Evolutionary conservation across 352 stramenopile genomes (phyloP), one percentile per base, ranked within the genome.

Genomic region (Pelagophyceae sp.): DNA sequence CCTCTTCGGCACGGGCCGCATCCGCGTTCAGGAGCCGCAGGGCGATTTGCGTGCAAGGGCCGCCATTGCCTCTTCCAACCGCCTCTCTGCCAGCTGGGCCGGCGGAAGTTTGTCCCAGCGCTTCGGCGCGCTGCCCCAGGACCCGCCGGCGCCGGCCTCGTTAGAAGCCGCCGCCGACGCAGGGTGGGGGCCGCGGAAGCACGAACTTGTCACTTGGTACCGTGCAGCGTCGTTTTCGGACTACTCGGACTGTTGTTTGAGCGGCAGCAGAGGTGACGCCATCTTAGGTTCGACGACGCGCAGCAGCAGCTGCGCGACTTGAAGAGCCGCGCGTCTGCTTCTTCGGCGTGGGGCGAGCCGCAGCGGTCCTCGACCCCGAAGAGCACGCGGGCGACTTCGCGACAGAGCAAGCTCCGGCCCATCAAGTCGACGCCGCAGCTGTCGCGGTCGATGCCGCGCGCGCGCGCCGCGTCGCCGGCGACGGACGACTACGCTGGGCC

Each of bases 151-250:
- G 58, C 58, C 58, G 23, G 58, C 29, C 5, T n/a, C n/a, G n/a
- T n/a, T n/a, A n/a, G n/a, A n/a, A n/a, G n/a, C n/a, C n/a, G n/a
- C n/a, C n/a, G 45, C 11, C 45, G 61, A 71, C 61, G 61, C 67
- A 1, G 67, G 67, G 23, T 74, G 67, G 67, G 67, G 67, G 11
- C 38, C 67, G 33, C 33, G 38, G 15, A 74, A 74, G 38, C 23
- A 31, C 20, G 67, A 74, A n/a, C 67, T 74, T n/a, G 67, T 74
- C 67, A 74, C 19, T 2, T 74, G 67, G 67, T 58, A 67, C 11
- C 11, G 23, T 23, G 11, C 45, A 54, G 11, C 11, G 23, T 54
- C 11, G 11, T 23, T 54, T 23, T 54, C 45, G 11, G 23, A 54
- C 11, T 23, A 54, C n/a, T n/a, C n/a, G n/a, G n/a, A n/a, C n/a